Base-by-base conservation (phyloP, 2,329 filamentous ascomycete species). In the Huntiella decipiens region DNA sequence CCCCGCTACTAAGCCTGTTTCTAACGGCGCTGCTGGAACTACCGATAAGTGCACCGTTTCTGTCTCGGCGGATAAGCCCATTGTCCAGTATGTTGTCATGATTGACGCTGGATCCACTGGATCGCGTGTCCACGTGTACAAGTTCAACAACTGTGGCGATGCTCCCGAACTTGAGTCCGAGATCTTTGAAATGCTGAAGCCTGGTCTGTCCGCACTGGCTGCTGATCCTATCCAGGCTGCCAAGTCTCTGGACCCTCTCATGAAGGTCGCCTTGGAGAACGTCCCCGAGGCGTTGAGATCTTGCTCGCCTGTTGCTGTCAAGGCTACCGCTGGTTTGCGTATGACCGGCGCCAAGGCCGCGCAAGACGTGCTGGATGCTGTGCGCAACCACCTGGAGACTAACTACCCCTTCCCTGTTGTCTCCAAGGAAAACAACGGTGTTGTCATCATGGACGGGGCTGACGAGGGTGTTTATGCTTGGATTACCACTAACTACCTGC, bases 401-500 rank as follows among this genome's bases (percentile, higher is more conserved):
- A 73, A 77, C 50, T 98, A 92, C 57, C 91, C 91, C 10, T 98
- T 98, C 73, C 86, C 91, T 0, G 83, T 98, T 37, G 82, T 98
- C 47, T 80, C 83, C 10, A 72, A 77, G 52, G 83, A 85, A 56
- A 79, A 88, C 54, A 77, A 82, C 46, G 91, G 92, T 47, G 85
- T 98, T 22, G 76, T 86, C 52, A 92, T 98, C 61, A 98, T 98
- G 91, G 87, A 94, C 56, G 91, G 91, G 51, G 86, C 83, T 43
- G 83, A 95, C 57, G 91, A 98, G 66, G 91, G 91, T 59, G 88
- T 98, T 28, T 98, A 93, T 59, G 92, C 91, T 45, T 98, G 91
- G 91, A 93, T 98, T 61, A 98, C 91, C 5, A 91, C 86, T 53
- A 98, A 98, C 70, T 98, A 98, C 63, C 79, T 98, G 36, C 76